These are phyloP conservation scores for Astrothelium subdiscretum DNA, from an alignment of 495 filamentous ascomycete genomes.

Conservation along the genomic window DNA sequence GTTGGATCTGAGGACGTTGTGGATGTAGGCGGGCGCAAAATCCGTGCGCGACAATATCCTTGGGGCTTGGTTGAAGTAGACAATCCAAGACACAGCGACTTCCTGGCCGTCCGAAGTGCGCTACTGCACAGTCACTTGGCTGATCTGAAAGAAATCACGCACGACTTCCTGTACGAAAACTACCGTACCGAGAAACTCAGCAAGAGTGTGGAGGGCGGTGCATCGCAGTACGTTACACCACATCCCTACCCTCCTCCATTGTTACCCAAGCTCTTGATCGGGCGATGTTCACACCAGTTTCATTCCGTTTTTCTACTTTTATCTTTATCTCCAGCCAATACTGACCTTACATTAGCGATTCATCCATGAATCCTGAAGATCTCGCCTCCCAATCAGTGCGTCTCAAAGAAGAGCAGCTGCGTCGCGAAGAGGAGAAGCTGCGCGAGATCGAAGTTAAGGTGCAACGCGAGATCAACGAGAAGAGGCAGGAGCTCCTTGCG, in stretches of 20 bases:
- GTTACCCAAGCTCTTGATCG: conserved; percentile 22
- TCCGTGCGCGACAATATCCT: conserved; percentile 67
- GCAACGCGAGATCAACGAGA: conserved; percentile 98
- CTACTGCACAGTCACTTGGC: conserved; percentile 94
- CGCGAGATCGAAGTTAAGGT: conserved; percentile 99
- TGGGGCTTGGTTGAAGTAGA: conserved; percentile 99
- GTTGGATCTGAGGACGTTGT: conserved; percentile 92
- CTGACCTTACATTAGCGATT: conserved; percentile 38
- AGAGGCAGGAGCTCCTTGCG: conserved; percentile 94
- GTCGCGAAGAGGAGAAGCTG: conserved; percentile 98
- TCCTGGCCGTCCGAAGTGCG: conserved; percentile 91
- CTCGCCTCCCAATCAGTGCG: conserved; percentile 92
- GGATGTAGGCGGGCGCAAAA: conserved; percentile 78
- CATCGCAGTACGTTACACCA: conserved; percentile 33
- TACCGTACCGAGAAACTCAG: conserved; percentile 99
- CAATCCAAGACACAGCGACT: conserved; percentile 97
- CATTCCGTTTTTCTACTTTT: not conserved
- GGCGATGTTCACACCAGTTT: conserved; percentile 14
- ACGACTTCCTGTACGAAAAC: conserved; percentile 99
- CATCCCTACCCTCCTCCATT: conserved; percentile 47
- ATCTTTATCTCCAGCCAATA: not conserved
- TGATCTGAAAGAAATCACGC: conserved; percentile 97
- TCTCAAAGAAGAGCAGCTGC: conserved; percentile 97
- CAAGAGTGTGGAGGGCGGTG: conserved; percentile 93
- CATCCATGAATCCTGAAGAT: conserved; percentile 95